Conservation (phyloP, 768 basidiomycete genomes). For the Naganishia vishniacii region DNA sequence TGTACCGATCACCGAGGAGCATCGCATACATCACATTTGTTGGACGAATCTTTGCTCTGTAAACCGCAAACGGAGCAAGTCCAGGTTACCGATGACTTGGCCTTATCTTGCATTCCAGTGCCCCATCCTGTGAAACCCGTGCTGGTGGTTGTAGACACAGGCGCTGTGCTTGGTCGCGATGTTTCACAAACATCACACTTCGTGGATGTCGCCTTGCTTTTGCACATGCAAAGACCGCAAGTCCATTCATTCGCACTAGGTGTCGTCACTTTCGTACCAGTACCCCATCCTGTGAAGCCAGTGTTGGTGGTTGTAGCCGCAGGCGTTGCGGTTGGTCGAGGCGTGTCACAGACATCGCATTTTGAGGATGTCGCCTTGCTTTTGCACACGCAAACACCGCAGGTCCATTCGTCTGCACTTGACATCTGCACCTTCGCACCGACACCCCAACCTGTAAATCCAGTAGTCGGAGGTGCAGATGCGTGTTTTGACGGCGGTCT, state of each 20-base stretch:
- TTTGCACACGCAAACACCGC: constrained; percentile 11
- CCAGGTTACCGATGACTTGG: constrained; percentile 4
- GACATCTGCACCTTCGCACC: too few relatives aligned
- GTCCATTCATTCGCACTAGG: background rate
- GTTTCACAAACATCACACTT: constrained; percentile 25
- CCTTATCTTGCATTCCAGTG: background rate
- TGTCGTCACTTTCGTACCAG: background rate
- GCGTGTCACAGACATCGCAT: constrained; percentile 24
- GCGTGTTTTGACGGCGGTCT: too few relatives aligned
- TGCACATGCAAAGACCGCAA: constrained; percentile 10
- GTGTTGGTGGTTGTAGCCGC: background rate
- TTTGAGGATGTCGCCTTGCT: constrained; percentile 7
- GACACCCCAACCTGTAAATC: too few relatives aligned
- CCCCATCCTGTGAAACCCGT: constrained; percentile 26
- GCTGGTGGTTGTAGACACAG: background rate
- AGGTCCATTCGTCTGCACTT: constrained; percentile 10
- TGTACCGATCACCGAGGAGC: background rate
- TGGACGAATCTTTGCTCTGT: constrained; percentile 10
- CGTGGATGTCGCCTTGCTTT: constrained; percentile 13
- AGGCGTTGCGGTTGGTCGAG: background rate
- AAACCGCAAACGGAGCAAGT: background rate
- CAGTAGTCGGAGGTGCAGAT: too few relatives aligned
- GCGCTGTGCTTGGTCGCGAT: background rate
- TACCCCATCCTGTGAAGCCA: constrained; percentile 28
- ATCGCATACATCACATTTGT: constrained; percentile 17